Evolutionary conservation across 345 rosid species (phyloP).

Genomic region (Eucalyptus cloeziana): DNA sequence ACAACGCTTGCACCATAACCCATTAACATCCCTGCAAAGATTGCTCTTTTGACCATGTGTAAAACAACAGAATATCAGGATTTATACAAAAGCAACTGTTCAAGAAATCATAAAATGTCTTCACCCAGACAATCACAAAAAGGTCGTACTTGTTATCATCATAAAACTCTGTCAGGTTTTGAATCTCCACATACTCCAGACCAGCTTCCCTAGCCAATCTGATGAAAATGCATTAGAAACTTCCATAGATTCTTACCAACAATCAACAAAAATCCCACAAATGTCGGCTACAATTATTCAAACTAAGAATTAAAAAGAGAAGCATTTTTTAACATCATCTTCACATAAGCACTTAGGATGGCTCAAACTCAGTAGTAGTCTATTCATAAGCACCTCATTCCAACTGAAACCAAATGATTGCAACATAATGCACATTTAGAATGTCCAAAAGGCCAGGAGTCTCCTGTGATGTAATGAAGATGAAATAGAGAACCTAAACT

Average conservation of each 20-base stretch:
- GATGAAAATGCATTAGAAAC: background rate
- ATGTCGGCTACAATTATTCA: background rate
- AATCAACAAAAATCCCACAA: background rate
- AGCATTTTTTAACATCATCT: background rate
- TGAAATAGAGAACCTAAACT: background rate
- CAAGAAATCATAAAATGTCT: background rate
- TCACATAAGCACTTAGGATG: background rate
- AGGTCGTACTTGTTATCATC: slow-evolving; percentile 71
- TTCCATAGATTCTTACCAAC: background rate
- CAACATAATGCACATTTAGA: background rate
- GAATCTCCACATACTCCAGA: slow-evolving; percentile 92
- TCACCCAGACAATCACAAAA: background rate
- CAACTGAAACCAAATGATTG: background rate
- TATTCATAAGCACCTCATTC: background rate
- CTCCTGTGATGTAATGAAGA: background rate
- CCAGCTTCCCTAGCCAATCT: slow-evolving; percentile 98
- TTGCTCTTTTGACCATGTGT: slow-evolving; percentile 32
- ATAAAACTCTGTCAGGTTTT: slow-evolving; percentile 79
- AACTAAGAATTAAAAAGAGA: background rate
- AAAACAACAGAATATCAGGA: background rate
- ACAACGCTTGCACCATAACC: slow-evolving; percentile 65
- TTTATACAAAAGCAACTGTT: background rate
- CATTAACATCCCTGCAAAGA: slow-evolving; percentile 59
- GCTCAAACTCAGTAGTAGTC: background rate
- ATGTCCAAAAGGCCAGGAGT: background rate